phyloP scores from a whole-genome alignment of 148 eudicot species.

The Simmondsia chinensis region DNA sequence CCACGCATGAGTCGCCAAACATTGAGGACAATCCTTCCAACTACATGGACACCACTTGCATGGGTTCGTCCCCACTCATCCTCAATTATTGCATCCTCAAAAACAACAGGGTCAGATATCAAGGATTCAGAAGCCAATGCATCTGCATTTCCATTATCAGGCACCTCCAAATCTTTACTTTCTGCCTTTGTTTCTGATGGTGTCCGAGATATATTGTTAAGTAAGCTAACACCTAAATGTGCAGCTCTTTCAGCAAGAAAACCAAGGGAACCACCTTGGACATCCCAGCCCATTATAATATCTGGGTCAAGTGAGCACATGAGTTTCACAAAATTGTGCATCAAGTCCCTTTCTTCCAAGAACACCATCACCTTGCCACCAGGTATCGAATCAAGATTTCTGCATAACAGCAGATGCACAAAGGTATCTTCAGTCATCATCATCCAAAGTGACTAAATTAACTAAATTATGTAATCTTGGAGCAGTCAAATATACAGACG shows the following conservation, averaged over 20 bases:
- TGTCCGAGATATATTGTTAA: conserved; percentile 71
- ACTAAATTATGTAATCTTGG: too few relatives aligned
- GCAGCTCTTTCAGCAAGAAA: conserved; percentile 91
- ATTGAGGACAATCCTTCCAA: conserved; percentile 87
- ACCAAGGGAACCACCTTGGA: conserved; percentile 87
- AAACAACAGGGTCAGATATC: conserved; percentile 33
- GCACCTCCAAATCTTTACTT: conserved; percentile 23
- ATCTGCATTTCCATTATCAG: conserved; percentile 27
- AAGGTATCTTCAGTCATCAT: background rate
- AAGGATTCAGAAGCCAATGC: conserved; percentile 32
- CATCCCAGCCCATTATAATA: conserved; percentile 89
- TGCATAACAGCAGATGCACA: conserved; percentile 10
- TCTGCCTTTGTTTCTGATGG: conserved; percentile 37
- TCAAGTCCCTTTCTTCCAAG: conserved; percentile 51
- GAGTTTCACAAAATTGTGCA: conserved; percentile 45
- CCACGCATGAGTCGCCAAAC: conserved; percentile 84
- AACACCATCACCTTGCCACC: conserved; percentile 38
- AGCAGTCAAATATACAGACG: too few relatives aligned
- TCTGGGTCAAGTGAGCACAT: conserved; percentile 58
- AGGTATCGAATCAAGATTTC: conserved; percentile 55
- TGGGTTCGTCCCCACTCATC: conserved; percentile 99
- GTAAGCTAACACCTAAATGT: conserved; percentile 56
- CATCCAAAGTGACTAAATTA: too few relatives aligned
- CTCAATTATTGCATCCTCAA: conserved; percentile 53
- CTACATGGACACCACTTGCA: conserved; percentile 88